Conservation (phyloP, 208 protist genomes). For the Wallacemonas sp. region DNA sequence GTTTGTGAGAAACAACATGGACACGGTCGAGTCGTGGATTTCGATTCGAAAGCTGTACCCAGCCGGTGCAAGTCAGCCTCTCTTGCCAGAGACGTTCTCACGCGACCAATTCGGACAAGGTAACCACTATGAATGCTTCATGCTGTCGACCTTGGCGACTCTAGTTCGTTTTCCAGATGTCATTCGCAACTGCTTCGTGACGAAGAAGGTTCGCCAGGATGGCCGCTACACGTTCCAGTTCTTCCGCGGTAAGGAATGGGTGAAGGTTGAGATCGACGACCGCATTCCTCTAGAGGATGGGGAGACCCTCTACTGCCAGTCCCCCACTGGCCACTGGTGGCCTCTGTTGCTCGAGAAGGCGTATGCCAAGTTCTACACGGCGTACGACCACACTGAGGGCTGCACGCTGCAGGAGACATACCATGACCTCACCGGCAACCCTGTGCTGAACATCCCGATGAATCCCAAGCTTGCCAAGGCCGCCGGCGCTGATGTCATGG, state of each 20-base stretch:
- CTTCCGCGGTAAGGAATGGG: conserved; percentile 49
- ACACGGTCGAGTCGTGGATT: conserved; percentile 30
- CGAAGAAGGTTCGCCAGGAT: conserved; percentile 38
- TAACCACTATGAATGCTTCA: conserved; percentile 54
- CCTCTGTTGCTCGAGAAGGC: conserved; percentile 74
- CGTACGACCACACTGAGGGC: conserved; percentile 43
- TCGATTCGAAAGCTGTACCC: conserved; percentile 38
- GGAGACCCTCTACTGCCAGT: conserved; percentile 39
- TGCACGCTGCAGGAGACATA: conserved; percentile 54
- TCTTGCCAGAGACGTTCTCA: conserved; percentile 28
- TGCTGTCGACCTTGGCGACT: conserved; percentile 42
- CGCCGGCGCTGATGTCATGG: conserved; percentile 27
- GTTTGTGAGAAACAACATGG: conserved; percentile 34
- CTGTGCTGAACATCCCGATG: conserved; percentile 53
- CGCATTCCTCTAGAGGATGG: conserved; percentile 36
- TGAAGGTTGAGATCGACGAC: conserved; percentile 68
- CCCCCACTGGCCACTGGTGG: conserved; percentile 48
- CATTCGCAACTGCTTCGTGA: conserved; percentile 50
- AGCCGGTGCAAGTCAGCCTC: conserved; percentile 19
- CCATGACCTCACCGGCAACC: conserved; percentile 58
- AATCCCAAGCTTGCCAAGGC: conserved; percentile 43
- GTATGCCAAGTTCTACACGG: conserved; percentile 68
- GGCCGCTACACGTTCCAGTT: conserved; percentile 55
- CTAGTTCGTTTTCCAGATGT: conserved; percentile 42
- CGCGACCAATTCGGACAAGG: conserved; percentile 44